Evolutionary conservation across 2,329 filamentous ascomycete genomes (phyloP), one percentile per base, ranked within the genome.

Genomic region (Cladosporium colombiae): DNA sequence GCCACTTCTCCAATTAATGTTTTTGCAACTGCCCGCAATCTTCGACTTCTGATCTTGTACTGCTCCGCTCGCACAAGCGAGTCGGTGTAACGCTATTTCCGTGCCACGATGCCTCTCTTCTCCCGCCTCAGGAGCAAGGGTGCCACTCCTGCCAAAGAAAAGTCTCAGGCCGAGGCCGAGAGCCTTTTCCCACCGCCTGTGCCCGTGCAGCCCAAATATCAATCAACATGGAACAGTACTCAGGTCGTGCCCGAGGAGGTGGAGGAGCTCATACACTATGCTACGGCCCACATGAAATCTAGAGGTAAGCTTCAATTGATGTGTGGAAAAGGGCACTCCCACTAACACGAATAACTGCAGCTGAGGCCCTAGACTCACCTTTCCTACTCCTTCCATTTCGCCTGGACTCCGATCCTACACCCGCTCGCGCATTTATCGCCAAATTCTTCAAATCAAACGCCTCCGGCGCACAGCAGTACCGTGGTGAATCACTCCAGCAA

Each of bases 371-470:
- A 74, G 90, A 97, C 77, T 89, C 90, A 67, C 95, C 95, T 0
- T 98, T 99, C 78, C 86, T 98, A 31, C 88, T 99, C 10, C 86
- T 99, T 4, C 95, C 95, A 14, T 99, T 97, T 80, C 90, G 95
- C 73, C 95, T 94, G 25, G 92, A 91, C 31, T 95, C 93, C 69
- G 93, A 99, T 76, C 90, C 94, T 52, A 95, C 91, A 78, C 91
- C 92, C 62, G 93, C 96, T 68, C 91, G 93, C 76, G 94, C 91
- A 25, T 98, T 98, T 74, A 86, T 99, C 73, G 89, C 92, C 75
- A 93, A 94, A 80, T 98, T 92, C 80, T 99, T 97, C 82, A 91
- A 90, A 75, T 84, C 87, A 66, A 82, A 82, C 77, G 84, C 81
- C 80, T 84, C 89, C 67, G 83, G 83, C 65, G 81, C 90, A 40